A percentile compares a stretch with the other conserved stretches of the same genome.
Evolutionary conservation across 768 basidiomycete genomes (phyloP).

Genomic region (Lentinula sp.): DNA sequence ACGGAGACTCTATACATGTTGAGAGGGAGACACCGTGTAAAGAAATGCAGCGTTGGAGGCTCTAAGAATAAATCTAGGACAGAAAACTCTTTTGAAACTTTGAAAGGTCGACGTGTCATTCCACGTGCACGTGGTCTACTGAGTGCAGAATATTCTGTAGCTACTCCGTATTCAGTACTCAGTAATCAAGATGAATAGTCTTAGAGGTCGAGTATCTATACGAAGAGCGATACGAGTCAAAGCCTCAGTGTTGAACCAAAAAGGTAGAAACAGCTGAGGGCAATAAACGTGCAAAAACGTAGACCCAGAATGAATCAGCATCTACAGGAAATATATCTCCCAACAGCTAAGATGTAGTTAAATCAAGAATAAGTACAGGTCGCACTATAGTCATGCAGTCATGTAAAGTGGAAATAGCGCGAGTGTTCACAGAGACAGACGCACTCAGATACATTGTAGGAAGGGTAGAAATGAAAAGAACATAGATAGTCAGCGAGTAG

Average conservation of each 20-base stretch:
- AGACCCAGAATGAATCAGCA: no score
- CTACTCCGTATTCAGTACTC: background rate
- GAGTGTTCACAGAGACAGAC: no score
- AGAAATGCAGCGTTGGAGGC: background rate
- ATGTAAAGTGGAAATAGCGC: no score
- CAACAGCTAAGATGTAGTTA: no score
- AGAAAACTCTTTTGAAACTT: background rate
- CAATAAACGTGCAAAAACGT: no score
- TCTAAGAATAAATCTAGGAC: background rate
- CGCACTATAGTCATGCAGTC: background rate
- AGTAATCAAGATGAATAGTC: background rate
- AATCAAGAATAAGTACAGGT: background rate
- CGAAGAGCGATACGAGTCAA: no score
- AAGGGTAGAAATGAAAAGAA: background rate
- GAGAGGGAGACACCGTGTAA: background rate
- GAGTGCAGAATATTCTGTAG: no score
- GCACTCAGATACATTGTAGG: no score
- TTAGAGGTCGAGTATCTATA: no score
- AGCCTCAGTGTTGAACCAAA: no score
- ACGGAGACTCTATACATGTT: constrained; percentile 5
- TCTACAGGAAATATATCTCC: no score
- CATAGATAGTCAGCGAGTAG: background rate
- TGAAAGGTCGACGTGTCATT: constrained; percentile 4
- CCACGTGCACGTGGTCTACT: constrained; percentile 2
- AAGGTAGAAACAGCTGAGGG: no score